A percentile compares a stretch with the other conserved stretches of the same genome.
Evolutionary conservation across 257 asterid species (phyloP).

Genomic region (Perilla frutescens): DNA sequence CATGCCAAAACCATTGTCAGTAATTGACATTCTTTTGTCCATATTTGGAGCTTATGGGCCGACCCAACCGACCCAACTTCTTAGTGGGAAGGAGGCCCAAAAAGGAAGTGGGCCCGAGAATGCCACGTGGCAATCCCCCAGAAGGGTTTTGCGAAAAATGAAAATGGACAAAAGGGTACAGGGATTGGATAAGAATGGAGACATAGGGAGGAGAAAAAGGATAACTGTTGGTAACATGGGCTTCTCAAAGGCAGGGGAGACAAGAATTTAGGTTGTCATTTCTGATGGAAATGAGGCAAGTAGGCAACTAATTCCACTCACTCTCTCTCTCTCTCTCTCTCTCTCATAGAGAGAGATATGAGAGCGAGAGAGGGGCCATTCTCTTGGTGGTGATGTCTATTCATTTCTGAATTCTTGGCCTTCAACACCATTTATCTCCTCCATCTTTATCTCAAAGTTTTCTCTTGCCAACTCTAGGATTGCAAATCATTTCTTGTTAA

Average conservation of each 20-base stretch:
- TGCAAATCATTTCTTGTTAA: slow-evolving; percentile 14
- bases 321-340: background rate
- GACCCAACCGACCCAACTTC: slow-evolving; percentile 15
- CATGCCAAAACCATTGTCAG: too few species aligned
- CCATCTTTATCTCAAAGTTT: slow-evolving; percentile 16
- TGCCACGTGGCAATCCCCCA: slow-evolving; percentile 44
- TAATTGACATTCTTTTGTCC: background rate
- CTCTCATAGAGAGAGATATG: background rate
- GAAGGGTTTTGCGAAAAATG: background rate
- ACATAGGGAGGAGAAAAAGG: slow-evolving; percentile 40
- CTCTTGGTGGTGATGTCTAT: slow-evolving; percentile 37
- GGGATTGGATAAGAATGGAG: slow-evolving; percentile 42
- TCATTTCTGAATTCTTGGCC: slow-evolving; percentile 27
- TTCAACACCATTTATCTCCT: background rate
- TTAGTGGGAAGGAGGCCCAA: background rate
- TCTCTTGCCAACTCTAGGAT: background rate
- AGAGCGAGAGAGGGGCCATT: background rate
- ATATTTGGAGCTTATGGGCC: background rate
- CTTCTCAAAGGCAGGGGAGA: slow-evolving; percentile 53
- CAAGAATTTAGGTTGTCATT: slow-evolving; percentile 44
- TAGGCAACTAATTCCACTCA: slow-evolving; percentile 3
- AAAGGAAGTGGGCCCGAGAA: background rate
- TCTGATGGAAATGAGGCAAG: slow-evolving; percentile 31
- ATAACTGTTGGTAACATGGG: slow-evolving; percentile 61
- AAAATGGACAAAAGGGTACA: slow-evolving; percentile 25